Percentiles rank a stretch among this genome's conserved stretches.
phyloP scores from a whole-genome alignment of 2,329 filamentous ascomycete species.

The Fusarium sambucinum region DNA sequence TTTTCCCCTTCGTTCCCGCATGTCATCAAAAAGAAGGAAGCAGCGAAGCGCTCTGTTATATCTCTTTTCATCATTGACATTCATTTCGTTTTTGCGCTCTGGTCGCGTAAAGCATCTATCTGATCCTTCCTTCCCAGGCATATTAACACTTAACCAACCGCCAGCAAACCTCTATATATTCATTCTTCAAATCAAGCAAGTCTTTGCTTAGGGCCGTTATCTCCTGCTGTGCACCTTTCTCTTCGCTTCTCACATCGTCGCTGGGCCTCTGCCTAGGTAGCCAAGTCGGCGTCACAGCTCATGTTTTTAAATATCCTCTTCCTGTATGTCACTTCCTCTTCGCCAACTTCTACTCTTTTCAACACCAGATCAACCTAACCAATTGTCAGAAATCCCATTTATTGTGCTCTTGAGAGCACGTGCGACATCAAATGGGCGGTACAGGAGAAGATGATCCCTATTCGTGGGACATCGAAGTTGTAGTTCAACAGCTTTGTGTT shows the following conservation, averaged over 20 bases:
- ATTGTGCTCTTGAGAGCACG: constrained; percentile 10
- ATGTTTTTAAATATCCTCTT: constrained; percentile 23
- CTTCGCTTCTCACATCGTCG: constrained; percentile 6
- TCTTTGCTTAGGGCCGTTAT: not conserved
- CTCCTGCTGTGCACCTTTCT: constrained; percentile 37
- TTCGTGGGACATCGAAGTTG: constrained; percentile 75
- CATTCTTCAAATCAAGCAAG: not conserved
- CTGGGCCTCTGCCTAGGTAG: constrained; percentile 35
- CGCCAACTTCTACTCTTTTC: not conserved
- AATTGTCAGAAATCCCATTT: constrained; percentile 13
- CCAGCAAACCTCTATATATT: not conserved
- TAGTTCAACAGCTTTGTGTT: constrained; percentile 75
- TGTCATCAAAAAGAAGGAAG: not conserved
- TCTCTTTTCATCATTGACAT: not conserved
- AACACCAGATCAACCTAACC: not conserved
- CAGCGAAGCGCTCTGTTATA: not conserved
- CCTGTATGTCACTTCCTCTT: not conserved
- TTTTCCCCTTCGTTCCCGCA: not conserved
- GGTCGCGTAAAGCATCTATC: not conserved
- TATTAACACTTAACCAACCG: not conserved
- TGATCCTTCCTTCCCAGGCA: not conserved
- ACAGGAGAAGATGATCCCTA: constrained; percentile 71
- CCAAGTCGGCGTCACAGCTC: constrained; percentile 10
- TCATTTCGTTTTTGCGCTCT: not conserved
- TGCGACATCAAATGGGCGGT: constrained; percentile 46